Evolutionary conservation across 352 stramenopile species (phyloP).

Genomic region (Phytopythium kandeliae): DNA sequence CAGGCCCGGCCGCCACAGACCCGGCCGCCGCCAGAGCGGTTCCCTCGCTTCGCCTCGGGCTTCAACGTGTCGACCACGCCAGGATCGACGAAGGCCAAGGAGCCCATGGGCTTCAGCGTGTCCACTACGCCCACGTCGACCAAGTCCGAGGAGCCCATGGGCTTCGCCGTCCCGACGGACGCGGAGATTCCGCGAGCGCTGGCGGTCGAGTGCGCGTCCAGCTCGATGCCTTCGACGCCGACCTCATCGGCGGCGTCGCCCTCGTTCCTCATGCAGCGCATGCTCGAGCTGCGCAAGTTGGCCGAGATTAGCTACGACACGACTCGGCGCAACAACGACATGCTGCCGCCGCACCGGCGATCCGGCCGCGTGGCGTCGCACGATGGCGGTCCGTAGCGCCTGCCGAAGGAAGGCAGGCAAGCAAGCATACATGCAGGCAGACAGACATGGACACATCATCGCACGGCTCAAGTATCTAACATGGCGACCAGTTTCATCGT

Average conservation of each 20-base stretch:
- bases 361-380: too few species aligned
- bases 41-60: not conserved
- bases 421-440: too few species aligned
- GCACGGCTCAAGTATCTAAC: too few species aligned
- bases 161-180: not conserved
- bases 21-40: not conserved
- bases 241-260: conserved; percentile 5
- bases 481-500: too few species aligned
- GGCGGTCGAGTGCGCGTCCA: not conserved
- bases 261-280: conserved; percentile 15
- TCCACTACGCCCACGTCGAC: not conserved
- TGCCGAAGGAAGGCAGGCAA: too few species aligned
- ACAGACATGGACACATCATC: too few species aligned
- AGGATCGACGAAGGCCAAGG: conserved; percentile 2
- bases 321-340: not conserved
- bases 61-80: not conserved
- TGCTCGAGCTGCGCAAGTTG: conserved; percentile 19
- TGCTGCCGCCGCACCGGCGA: too few species aligned
- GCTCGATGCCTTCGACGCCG: not conserved
- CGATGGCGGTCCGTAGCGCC: too few species aligned
- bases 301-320: conserved; percentile 27
- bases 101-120: not conserved
- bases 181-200: not conserved
- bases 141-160: conserved; percentile 1
- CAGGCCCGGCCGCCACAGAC: not conserved